phyloP scores from a whole-genome alignment of 306 rosid genomes.

The Aeschynomene evenia region DNA sequence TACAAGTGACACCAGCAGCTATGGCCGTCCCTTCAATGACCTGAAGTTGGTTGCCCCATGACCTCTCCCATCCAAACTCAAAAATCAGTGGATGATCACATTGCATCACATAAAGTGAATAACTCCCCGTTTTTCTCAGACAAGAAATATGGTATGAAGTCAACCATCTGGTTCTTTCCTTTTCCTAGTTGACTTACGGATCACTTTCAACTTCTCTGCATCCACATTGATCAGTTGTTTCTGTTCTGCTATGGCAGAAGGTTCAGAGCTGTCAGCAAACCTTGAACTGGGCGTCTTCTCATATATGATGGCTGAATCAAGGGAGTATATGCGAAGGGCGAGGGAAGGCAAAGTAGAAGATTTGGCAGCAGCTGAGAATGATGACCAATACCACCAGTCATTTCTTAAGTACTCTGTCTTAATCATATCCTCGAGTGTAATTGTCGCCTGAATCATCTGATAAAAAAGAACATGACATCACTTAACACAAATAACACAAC shows the following conservation, averaged over 20 bases:
- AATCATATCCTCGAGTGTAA: slow-evolving; percentile 88
- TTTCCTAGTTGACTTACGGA: slow-evolving; percentile 77
- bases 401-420: slow-evolving; percentile 79
- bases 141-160: slow-evolving; percentile 31
- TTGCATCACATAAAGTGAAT: slow-evolving; percentile 29
- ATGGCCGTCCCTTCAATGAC: slow-evolving; percentile 33
- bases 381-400: slow-evolving; percentile 99
- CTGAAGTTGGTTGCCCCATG: slow-evolving; percentile 27
- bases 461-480: slow-evolving; percentile 30
- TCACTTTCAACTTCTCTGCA: slow-evolving; percentile 65
- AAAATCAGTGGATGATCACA: slow-evolving; percentile 29
- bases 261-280: slow-evolving; percentile 54
- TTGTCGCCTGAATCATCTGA: slow-evolving; percentile 94
- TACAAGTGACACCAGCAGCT: slow-evolving; percentile 49
- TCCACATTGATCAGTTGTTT: slow-evolving; percentile 47
- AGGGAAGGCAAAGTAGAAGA: slow-evolving; percentile 81
- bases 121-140: slow-evolving; percentile 34
- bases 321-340: slow-evolving; percentile 86
- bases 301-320: slow-evolving; percentile 83
- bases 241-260: slow-evolving; percentile 46
- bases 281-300: slow-evolving; percentile 67
- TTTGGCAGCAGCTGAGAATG: slow-evolving; percentile 91
- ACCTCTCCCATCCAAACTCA: slow-evolving; percentile 32
- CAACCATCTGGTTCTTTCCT: slow-evolving; percentile 83
- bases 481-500: no score